These are phyloP conservation scores for Ogataea paraovalis DNA, from an alignment of 805 yeast genomes.

Conservation along the genomic window DNA sequence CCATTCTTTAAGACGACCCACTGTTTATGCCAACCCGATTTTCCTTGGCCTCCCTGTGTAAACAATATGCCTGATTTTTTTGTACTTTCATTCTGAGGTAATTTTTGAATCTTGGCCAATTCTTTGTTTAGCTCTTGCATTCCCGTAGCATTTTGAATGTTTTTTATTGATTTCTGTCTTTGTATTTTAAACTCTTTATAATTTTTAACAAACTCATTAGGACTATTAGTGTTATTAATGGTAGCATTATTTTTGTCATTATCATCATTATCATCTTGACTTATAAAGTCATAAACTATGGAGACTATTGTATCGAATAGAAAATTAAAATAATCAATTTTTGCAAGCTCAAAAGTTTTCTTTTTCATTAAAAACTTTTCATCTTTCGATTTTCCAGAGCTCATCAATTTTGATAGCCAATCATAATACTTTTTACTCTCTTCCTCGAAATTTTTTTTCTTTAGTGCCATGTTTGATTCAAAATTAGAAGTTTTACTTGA, in stretches of 20 bases:
- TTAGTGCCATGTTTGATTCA: constrained; percentile 14
- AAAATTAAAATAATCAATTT: constrained; percentile 28
- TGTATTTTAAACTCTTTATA: constrained; percentile 13
- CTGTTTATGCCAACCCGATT: constrained; percentile 81
- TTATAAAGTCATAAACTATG: constrained; percentile 12
- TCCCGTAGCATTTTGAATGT: constrained; percentile 17
- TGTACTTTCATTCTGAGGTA: constrained; percentile 4
- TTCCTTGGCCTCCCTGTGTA: constrained; percentile 55
- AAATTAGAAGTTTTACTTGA: constrained; percentile 11
- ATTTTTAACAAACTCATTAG: constrained; percentile 5
- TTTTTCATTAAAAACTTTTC: constrained; percentile 30
- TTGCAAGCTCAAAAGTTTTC: constrained; percentile 29
- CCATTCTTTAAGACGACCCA: constrained; percentile 79
- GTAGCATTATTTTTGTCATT: background rate
- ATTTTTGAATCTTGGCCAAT: constrained; percentile 36
- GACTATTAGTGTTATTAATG: background rate
- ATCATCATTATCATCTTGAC: constrained; percentile 7
- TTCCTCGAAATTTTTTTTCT: constrained; percentile 31
- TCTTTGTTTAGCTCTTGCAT: constrained; percentile 34
- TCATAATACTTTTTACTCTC: constrained; percentile 35
- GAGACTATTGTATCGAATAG: constrained; percentile 25
- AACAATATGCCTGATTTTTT: constrained; percentile 48
- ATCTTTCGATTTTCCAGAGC: constrained; percentile 32
- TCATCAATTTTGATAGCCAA: constrained; percentile 32
- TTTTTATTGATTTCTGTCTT: constrained; percentile 16